These are phyloP conservation scores for Aspergillus coremiiformis DNA, from an alignment of 495 filamentous ascomycete species.

Conservation along the genomic window DNA sequence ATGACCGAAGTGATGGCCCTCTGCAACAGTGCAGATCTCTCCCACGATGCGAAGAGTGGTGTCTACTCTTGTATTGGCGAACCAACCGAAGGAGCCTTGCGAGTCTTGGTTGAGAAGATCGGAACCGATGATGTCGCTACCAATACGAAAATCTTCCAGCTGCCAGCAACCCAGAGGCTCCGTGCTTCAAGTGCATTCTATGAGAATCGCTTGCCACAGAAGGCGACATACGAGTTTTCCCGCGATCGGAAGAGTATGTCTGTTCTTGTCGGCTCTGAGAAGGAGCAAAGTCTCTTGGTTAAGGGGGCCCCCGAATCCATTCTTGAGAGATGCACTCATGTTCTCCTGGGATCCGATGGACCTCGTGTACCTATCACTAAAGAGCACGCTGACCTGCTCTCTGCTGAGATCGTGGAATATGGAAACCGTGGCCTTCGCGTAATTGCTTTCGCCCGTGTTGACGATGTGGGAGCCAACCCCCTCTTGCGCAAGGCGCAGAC, in stretches of 20 bases:
- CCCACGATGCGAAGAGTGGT: conserved; percentile 66
- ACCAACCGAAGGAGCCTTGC: conserved; percentile 89
- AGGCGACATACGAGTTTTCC: conserved; percentile 95
- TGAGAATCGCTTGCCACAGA: conserved; percentile 61
- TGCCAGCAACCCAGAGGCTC: conserved; percentile 51
- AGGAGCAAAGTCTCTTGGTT: conserved; percentile 73
- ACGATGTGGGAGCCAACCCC: conserved; percentile 61
- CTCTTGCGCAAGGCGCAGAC: conserved; percentile 68
- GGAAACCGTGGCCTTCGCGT: conserved; percentile 89
- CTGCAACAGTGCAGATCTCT: conserved; percentile 83
- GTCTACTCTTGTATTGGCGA: conserved; percentile 85
- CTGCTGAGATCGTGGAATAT: conserved; percentile 76
- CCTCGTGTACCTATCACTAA: conserved; percentile 62
- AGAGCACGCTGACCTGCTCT: conserved; percentile 58
- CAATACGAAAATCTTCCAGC: conserved; percentile 45
- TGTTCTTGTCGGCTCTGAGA: conserved; percentile 67
- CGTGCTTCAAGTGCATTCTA: conserved; percentile 81
- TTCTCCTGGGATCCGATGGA: conserved; percentile 66
- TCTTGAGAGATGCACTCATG: conserved; percentile 80
- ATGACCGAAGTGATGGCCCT: conserved; percentile 82
- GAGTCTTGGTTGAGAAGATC: conserved; percentile 90
- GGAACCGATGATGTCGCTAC: conserved; percentile 55
- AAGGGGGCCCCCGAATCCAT: conserved; percentile 96
- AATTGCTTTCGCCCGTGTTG: conserved; percentile 80
- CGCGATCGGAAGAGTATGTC: conserved; percentile 99